These are phyloP conservation scores for Sphagnum tenellum DNA, from an alignment of 225 moss, liverwort and hornwort species.

Conservation along the genomic window DNA sequence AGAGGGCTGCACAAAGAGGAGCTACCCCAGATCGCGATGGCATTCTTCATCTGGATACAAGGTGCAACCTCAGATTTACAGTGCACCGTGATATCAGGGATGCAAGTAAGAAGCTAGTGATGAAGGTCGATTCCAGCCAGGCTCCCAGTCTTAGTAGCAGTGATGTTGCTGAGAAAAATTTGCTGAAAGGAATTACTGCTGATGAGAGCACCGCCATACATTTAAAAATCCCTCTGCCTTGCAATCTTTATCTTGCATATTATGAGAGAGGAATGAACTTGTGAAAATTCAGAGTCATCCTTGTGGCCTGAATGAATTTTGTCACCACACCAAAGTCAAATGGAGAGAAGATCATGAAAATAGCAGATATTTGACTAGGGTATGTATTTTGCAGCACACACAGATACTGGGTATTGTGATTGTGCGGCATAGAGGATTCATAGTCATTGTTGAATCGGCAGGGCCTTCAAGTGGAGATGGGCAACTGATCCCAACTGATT, in stretches of 20 bases:
- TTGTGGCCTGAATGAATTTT: no score
- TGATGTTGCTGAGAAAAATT: slow-evolving; percentile 40
- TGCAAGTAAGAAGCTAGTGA: slow-evolving; percentile 40
- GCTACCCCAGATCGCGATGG: neutral
- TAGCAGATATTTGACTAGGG: neutral
- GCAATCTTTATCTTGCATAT: no score
- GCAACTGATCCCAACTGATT: slow-evolving; percentile 14
- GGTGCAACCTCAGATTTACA: slow-evolving; percentile 26
- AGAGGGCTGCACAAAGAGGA: slow-evolving; percentile 7
- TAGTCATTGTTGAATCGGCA: slow-evolving; percentile 44
- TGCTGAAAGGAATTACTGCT: slow-evolving; percentile 58
- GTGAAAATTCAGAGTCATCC: no score
- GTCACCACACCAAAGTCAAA: no score
- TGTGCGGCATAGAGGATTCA: slow-evolving; percentile 47
- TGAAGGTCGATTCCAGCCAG: slow-evolving; percentile 23
- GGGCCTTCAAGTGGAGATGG: slow-evolving; percentile 21
- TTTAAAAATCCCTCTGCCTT: slow-evolving; percentile 11
- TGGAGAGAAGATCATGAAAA: no score
- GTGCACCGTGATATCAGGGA: slow-evolving; percentile 29
- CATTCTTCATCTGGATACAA: slow-evolving; percentile 15
- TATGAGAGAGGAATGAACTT: no score
- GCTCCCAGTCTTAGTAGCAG: slow-evolving; percentile 19
- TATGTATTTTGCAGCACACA: slow-evolving; percentile 28
- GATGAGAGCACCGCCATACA: slow-evolving; percentile 65
- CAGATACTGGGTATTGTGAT: slow-evolving; percentile 46